phyloP scores from a whole-genome alignment of 2,329 filamentous ascomycete species.

The Fusarium falciforme region DNA sequence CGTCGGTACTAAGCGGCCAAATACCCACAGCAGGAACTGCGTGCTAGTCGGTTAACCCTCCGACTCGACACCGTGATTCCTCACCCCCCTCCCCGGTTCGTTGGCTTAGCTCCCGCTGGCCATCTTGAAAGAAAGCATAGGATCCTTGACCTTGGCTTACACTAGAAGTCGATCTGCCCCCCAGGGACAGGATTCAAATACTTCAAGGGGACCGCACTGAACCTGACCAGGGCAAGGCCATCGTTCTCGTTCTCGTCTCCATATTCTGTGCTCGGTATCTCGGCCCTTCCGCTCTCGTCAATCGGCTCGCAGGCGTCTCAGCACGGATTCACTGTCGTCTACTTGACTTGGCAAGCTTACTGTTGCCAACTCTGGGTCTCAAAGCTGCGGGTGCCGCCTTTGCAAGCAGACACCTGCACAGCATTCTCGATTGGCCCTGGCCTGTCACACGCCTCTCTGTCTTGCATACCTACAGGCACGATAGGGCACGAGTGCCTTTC shows the following conservation, averaged over 20 bases:
- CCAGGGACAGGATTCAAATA: conserved; percentile 41
- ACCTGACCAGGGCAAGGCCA: conserved; percentile 11
- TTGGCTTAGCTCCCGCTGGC: conserved; percentile 42
- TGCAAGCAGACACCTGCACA: conserved; percentile 8
- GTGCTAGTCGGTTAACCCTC: conserved; percentile 38
- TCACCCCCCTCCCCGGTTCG: conserved; percentile 40
- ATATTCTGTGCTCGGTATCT: conserved; percentile 3
- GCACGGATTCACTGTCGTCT: neutral
- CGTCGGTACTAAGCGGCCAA: conserved; percentile 37
- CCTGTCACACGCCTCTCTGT: conserved; percentile 18
- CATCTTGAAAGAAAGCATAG: conserved; percentile 39
- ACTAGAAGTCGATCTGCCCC: conserved; percentile 41
- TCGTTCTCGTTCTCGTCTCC: conserved; percentile 14
- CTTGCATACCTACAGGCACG: conserved; percentile 27
- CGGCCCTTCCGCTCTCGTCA: neutral
- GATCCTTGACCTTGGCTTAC: conserved; percentile 37
- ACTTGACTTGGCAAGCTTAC: neutral
- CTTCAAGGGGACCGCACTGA: conserved; percentile 36
- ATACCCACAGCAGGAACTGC: conserved; percentile 34
- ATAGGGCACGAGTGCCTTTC: conserved; percentile 22
- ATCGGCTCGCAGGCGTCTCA: neutral
- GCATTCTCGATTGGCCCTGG: conserved; percentile 19
- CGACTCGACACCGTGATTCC: conserved; percentile 26
- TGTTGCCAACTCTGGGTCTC: neutral
- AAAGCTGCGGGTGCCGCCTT: conserved; percentile 9